Evolutionary conservation across 2,329 filamentous ascomycete species (phyloP).

Genomic region (Claviceps sp.): DNA sequence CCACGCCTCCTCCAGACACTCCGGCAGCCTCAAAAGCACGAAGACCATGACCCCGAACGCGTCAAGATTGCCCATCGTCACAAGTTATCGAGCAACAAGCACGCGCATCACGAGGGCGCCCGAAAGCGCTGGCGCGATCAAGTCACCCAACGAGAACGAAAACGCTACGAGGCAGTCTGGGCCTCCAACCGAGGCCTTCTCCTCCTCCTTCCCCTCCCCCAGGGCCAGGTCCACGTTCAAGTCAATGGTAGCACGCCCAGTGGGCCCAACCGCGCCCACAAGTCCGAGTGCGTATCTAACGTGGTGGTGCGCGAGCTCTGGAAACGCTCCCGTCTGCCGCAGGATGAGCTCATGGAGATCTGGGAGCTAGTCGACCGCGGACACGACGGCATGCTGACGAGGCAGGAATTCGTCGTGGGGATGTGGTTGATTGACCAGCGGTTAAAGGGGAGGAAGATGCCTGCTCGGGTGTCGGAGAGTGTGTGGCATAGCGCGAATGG

Average conservation of each 20-base stretch:
- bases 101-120: constrained; percentile 64
- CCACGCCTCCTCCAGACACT: constrained; percentile 52
- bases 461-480: constrained; percentile 54
- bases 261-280: constrained; percentile 9
- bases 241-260: constrained; percentile 7
- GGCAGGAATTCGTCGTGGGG: constrained; percentile 68
- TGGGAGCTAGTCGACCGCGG: constrained; percentile 60
- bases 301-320: constrained; percentile 65
- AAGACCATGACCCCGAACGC: constrained; percentile 41
- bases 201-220: constrained; percentile 18
- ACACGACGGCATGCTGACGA: constrained; percentile 40
- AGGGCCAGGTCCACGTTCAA: constrained; percentile 9
- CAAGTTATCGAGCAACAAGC: constrained; percentile 42
- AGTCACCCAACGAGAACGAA: constrained; percentile 59
- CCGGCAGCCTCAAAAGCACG: constrained; percentile 37
- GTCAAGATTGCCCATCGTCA: constrained; percentile 33
- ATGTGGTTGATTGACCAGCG: constrained; percentile 74
- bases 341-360: constrained; percentile 57
- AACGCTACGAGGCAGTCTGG: constrained; percentile 74
- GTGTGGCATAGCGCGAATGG: constrained; percentile 59
- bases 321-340: constrained; percentile 53
- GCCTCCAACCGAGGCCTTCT: constrained; percentile 58
- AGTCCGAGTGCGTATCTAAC: constrained; percentile 45
- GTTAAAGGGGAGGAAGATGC: constrained; percentile 66
- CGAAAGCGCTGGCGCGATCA: constrained; percentile 65